Evolutionary conservation across 1,284 basidiomycete genomes (phyloP).

Genomic region (Fomitopsis palustris): DNA sequence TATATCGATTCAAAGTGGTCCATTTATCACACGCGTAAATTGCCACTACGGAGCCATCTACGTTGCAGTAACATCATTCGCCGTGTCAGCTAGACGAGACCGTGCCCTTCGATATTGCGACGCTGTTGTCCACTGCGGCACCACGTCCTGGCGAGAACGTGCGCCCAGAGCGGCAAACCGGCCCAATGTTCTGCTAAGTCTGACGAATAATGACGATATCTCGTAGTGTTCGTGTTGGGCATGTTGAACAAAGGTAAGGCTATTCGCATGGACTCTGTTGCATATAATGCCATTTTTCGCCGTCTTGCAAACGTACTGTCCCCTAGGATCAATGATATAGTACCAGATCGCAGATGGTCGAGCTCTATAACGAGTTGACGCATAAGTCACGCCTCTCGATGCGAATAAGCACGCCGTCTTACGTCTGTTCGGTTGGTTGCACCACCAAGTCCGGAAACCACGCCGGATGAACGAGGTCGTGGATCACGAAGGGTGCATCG

Average conservation of each 20-base stretch:
- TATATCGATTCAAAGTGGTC: too few relatives aligned
- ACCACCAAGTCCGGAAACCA: neutral
- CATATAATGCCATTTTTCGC: neutral
- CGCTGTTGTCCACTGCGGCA: too few relatives aligned
- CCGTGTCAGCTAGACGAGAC: too few relatives aligned
- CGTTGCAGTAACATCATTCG: too few relatives aligned
- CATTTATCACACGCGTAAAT: too few relatives aligned
- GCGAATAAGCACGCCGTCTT: too few relatives aligned
- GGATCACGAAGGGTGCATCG: neutral
- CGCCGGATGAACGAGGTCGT: neutral
- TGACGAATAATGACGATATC: too few relatives aligned
- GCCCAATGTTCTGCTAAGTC: too few relatives aligned
- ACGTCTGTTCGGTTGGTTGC: neutral
- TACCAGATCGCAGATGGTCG: neutral
- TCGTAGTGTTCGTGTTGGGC: neutral
- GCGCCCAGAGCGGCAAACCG: too few relatives aligned
- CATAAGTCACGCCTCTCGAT: neutral
- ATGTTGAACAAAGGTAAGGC: neutral
- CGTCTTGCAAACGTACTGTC: neutral
- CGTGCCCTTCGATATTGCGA: too few relatives aligned
- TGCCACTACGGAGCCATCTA: too few relatives aligned
- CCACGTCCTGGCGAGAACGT: too few relatives aligned
- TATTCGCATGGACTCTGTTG: neutral
- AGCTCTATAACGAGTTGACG: neutral
- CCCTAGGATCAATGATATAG: neutral